phyloP scores from a whole-genome alignment of 2,329 filamentous ascomycete species.

The Stromatinia cepivora region DNA sequence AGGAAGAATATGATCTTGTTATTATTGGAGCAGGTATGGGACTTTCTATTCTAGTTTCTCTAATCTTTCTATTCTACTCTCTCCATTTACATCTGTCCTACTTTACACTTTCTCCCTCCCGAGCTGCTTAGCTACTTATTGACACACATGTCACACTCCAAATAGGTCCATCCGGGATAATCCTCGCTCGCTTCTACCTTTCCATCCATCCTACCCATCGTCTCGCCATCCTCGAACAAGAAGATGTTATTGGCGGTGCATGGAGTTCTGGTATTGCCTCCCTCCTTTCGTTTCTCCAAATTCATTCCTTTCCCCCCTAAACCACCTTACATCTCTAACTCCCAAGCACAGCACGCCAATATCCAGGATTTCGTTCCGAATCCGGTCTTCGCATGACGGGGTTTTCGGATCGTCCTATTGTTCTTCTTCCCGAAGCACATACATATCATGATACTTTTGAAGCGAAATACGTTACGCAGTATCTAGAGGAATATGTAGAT shows the following conservation, averaged over 20 bases:
- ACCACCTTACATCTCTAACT: no score
- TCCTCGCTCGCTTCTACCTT: neutral
- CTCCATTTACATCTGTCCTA: neutral
- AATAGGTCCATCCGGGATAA: neutral
- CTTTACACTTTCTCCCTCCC: neutral
- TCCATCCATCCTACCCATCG: neutral
- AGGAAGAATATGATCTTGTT: neutral
- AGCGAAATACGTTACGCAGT: constrained; percentile 36
- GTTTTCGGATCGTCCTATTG: constrained; percentile 40
- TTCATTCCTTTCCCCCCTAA: neutral
- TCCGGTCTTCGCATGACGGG: constrained; percentile 37
- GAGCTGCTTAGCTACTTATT: neutral
- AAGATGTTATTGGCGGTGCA: neutral
- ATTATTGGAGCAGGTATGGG: neutral
- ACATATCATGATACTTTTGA: constrained; percentile 36
- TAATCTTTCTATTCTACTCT: neutral
- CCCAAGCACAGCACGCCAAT: constrained; percentile 27
- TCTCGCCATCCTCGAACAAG: neutral
- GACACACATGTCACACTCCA: neutral
- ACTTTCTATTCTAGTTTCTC: neutral
- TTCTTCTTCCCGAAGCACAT: constrained; percentile 33
- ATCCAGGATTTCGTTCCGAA: constrained; percentile 40
- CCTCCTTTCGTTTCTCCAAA: neutral
- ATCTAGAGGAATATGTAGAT: constrained; percentile 35
- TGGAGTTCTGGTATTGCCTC: neutral